Base-by-base conservation (phyloP, 371 early-diverging fungal species). In the Lichtheimia hyalospora region DNA sequence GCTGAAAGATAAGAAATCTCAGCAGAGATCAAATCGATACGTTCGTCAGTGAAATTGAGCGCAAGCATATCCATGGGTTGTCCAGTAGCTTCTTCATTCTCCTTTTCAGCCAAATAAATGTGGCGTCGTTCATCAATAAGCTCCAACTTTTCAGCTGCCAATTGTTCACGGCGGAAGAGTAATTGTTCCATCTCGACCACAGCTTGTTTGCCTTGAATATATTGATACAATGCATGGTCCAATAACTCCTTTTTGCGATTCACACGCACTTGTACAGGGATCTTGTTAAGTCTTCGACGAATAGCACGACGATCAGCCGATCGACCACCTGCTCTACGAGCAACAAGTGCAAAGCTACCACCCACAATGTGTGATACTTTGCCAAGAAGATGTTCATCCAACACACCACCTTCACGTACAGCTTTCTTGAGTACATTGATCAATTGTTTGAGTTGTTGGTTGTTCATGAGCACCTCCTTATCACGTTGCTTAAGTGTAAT, bases 21-120 rank as follows among this genome's bases (percentile, higher is more conserved):
- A 12, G 93, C 87, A 49, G 91, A 92, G 23, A 95, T 87, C 57
- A 90, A 80, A 42, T 88, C 89, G 39, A 96, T 82, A 5, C 93
- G 88, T 48, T 93, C 93, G 61, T 93, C 91, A 71, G 89, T 88
- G 60, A 91, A 86, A 21, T 83, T 77, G 7, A 84, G 70, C 0
- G 85, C 80, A 57, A 86, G 80, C 61, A 77, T 79, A 40, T 80
- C 75, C 68, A 81, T 68, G 21, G 79, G 63, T 18, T 83, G 72
- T 5, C 81, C 84, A 15, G 68, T 78, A 57, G 62, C 60, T 27
- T 84, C 83, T 0, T 83, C 82, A 13, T 68, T 68, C 52, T 84
- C 86, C 44, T 82, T 81, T 54, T 89, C 85, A 5, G 85, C 84
- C 56, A 75, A 64, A 16, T 86, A 85, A 10, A 89, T 85, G 14